Conservation (phyloP, 129 eudicot species). For the Flaveria bidentis region DNA sequence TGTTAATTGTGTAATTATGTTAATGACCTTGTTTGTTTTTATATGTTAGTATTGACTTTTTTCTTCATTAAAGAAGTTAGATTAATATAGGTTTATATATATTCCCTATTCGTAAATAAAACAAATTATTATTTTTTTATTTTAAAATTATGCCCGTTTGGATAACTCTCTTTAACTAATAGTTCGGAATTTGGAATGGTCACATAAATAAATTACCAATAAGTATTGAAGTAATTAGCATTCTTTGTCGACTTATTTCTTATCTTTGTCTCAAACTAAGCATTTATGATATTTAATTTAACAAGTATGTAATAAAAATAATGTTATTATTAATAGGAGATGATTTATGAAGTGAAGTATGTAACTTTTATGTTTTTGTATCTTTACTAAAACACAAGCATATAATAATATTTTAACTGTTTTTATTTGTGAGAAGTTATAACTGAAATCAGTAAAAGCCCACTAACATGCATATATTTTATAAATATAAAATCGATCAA, state of each 20-base stretch:
- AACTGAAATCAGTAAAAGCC: neutral
- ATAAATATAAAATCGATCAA: neutral
- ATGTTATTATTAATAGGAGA: neutral
- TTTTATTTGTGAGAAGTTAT: neutral
- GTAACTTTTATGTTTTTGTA: neutral
- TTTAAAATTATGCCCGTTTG: neutral
- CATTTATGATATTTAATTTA: neutral
- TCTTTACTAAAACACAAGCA: neutral
- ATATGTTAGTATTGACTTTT: neutral
- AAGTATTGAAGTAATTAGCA: neutral
- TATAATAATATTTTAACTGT: neutral
- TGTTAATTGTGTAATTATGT: neutral
- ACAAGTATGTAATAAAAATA: neutral
- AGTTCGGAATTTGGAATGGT: neutral
- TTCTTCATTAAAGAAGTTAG: too few species aligned
- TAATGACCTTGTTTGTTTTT: neutral
- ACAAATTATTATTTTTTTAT: neutral
- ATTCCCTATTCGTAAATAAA: neutral
- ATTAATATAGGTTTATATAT: neutral
- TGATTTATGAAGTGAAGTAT: neutral
- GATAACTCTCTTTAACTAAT: neutral
- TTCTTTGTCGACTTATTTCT: neutral
- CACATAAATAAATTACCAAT: neutral
- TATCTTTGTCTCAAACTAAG: neutral
- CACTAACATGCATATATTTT: neutral